Conservation (phyloP, 2,329 filamentous ascomycete genomes). For the Diplodia corticola region DNA sequence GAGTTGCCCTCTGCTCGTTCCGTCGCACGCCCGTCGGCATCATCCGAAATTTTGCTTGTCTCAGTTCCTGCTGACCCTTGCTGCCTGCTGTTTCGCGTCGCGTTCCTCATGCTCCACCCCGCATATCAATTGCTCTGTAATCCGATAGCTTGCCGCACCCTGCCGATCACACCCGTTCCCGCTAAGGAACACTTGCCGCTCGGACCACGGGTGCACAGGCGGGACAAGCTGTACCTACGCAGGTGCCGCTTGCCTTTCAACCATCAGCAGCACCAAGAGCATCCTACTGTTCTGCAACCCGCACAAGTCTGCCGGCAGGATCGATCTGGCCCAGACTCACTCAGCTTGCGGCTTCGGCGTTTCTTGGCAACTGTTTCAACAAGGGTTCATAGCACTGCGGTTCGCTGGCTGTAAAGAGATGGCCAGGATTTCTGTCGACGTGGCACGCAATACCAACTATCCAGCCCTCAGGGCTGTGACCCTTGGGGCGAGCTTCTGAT, state of each 20-base stretch:
- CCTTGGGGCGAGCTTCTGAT: not conserved
- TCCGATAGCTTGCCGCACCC: slow-evolving; percentile 4
- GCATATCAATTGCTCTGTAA: not conserved
- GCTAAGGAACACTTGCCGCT: not conserved
- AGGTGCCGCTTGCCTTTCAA: not conserved
- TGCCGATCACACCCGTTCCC: not conserved
- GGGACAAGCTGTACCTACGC: not conserved
- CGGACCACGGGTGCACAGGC: not conserved
- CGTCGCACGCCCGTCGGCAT: not conserved
- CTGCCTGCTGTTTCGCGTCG: not conserved
- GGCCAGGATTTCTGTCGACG: not conserved
- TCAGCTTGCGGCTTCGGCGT: not conserved
- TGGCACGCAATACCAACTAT: not conserved
- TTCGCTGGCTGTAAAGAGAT: not conserved
- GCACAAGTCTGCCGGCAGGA: not conserved
- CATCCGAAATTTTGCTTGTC: not conserved
- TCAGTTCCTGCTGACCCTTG: not conserved
- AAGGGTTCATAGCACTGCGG: not conserved
- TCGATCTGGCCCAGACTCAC: not conserved
- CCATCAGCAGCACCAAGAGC: not conserved
- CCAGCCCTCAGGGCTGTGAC: not conserved
- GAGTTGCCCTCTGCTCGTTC: not conserved
- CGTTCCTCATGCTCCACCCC: not conserved
- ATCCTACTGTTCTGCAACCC: not conserved
- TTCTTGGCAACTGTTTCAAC: not conserved